Conservation (phyloP, 73 alveolate genomes). For the Tetrahymena thermophila region DNA sequence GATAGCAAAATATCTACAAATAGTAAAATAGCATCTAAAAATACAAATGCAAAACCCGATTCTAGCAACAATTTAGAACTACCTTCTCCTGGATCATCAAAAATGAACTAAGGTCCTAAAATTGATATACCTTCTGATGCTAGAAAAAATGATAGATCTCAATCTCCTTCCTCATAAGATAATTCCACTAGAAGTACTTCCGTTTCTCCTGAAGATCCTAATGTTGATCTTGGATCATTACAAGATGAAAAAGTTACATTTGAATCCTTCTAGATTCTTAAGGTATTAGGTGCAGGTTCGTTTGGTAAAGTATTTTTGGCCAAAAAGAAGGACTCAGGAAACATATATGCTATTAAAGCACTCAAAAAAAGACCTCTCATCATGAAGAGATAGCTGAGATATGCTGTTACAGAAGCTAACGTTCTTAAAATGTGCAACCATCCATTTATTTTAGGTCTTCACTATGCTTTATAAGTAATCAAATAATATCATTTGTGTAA, state of each 20-base stretch:
- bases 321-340: slow-evolving; percentile 56
- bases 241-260: slow-evolving; percentile 35
- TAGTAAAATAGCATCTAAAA: background rate
- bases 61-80: background rate
- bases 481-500: slow-evolving; percentile 18
- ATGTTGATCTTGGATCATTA: background rate
- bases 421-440: slow-evolving; percentile 16
- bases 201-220: background rate
- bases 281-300: slow-evolving; percentile 75
- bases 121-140: background rate
- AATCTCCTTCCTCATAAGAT: background rate
- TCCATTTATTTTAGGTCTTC: slow-evolving; percentile 39
- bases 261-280: slow-evolving; percentile 57
- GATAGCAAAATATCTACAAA: background rate
- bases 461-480: slow-evolving; percentile 37
- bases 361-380: slow-evolving; percentile 59
- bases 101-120: background rate
- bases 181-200: background rate
- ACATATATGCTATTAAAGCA: slow-evolving; percentile 76
- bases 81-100: background rate
- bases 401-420: slow-evolving; percentile 60
- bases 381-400: slow-evolving; percentile 57
- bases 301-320: slow-evolving; percentile 83
- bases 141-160: background rate
- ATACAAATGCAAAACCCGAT: background rate